Evolutionary conservation across 768 basidiomycete genomes (phyloP).

Genomic region (Austroboletus festivus): DNA sequence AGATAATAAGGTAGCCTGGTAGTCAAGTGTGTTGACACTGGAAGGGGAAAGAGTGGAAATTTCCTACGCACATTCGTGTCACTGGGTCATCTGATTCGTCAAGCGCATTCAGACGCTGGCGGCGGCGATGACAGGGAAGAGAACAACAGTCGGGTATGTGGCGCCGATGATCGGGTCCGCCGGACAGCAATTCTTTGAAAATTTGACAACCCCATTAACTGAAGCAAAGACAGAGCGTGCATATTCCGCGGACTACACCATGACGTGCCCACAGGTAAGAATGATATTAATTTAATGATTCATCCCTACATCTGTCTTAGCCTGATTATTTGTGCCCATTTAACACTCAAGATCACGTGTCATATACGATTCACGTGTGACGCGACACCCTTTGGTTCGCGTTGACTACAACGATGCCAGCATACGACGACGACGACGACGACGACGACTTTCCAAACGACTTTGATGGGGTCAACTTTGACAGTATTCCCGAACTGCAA

Average conservation of each 20-base stretch:
- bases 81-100: slow-evolving; percentile 9
- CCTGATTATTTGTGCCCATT: too few species aligned
- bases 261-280: slow-evolving; percentile 5
- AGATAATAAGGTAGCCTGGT: slow-evolving; percentile 8
- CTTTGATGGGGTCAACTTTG: slow-evolving; percentile 48
- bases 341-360: slow-evolving; percentile 13
- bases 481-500: slow-evolving; percentile 35
- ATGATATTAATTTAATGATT: slow-evolving; percentile 9
- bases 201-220: background rate
- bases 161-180: slow-evolving; percentile 14
- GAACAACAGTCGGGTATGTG: background rate
- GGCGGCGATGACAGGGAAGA: slow-evolving; percentile 1
- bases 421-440: slow-evolving; percentile 15
- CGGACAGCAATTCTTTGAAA: background rate
- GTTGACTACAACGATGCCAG: slow-evolving; percentile 11
- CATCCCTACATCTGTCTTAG: too few species aligned
- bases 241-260: slow-evolving; percentile 3
- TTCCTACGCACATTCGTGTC: slow-evolving; percentile 7
- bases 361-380: background rate
- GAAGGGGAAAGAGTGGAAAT: slow-evolving; percentile 19
- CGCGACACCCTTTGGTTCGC: background rate
- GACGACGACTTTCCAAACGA: slow-evolving; percentile 60
- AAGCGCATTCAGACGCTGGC: background rate
- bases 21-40: slow-evolving; percentile 11
- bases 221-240: background rate